A percentile compares a stretch with the other conserved stretches of the same genome.
phyloP scores from a whole-genome alignment of 2,329 filamentous ascomycete species.

The Magnaporthiopsis poae region DNA sequence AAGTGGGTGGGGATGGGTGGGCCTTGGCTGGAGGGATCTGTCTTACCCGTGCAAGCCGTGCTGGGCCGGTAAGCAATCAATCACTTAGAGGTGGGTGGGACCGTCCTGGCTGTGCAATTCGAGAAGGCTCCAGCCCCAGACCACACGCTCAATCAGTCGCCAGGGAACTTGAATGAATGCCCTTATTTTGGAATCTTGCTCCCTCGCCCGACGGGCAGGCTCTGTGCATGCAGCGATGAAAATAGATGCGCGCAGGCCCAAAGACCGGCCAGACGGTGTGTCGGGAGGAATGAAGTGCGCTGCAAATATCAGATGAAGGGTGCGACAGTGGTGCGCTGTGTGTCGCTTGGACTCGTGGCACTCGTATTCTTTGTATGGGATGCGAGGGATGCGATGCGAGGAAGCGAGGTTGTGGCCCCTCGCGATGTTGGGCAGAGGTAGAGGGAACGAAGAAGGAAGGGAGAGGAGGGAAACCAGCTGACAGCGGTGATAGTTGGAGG shows the following conservation, averaged over 20 bases:
- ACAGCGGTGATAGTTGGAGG: not conserved
- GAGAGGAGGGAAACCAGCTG: not conserved
- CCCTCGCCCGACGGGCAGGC: not conserved
- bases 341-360: not conserved
- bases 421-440: not conserved
- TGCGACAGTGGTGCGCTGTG: not conserved
- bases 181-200: not conserved
- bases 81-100: not conserved
- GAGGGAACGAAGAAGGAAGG: not conserved
- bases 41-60: conserved; percentile 6
- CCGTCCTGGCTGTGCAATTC: not conserved
- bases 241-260: conserved; percentile 1
- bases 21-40: conserved; percentile 2
- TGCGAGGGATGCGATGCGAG: not conserved
- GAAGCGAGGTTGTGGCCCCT: not conserved
- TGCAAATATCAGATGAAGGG: not conserved
- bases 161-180: not conserved
- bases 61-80: conserved; percentile 5
- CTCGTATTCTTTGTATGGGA: not conserved
- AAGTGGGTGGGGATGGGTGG: not conserved
- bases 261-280: not conserved
- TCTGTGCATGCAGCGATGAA: conserved; percentile 1
- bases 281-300: not conserved
- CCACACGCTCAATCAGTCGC: not conserved
- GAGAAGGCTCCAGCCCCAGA: not conserved